Conservation (phyloP, 257 asterid species). For the Salvia hispanica region DNA sequence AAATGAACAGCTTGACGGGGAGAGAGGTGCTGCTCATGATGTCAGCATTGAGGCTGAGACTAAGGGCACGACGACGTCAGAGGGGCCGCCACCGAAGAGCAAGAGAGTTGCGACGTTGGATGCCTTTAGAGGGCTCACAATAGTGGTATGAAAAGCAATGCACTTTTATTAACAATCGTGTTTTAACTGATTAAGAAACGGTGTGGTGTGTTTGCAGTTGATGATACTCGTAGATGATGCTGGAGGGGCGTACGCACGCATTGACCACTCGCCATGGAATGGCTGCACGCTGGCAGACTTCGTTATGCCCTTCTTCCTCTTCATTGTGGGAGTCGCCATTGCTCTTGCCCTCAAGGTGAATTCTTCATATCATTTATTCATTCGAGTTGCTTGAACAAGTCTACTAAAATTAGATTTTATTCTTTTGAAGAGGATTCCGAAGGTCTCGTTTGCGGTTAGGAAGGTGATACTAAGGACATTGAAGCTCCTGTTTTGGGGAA, state of each 20-base stretch:
- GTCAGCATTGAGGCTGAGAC: slow-evolving; percentile 13
- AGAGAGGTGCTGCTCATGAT: slow-evolving; percentile 19
- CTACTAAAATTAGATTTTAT: neutral
- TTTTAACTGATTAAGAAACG: neutral
- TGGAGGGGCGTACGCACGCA: slow-evolving; percentile 64
- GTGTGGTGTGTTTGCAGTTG: slow-evolving; percentile 39
- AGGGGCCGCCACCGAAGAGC: slow-evolving; percentile 26
- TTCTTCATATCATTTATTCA: neutral
- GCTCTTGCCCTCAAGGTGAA: slow-evolving; percentile 85
- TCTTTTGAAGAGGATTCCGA: slow-evolving; percentile 59
- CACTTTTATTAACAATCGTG: neutral
- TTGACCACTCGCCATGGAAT: slow-evolving; percentile 95
- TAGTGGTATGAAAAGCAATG: slow-evolving; percentile 51
- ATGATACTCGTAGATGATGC: slow-evolving; percentile 92
- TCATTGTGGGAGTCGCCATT: slow-evolving; percentile 88
- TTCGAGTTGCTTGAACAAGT: neutral
- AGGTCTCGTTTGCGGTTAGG: slow-evolving; percentile 47
- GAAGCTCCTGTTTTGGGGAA: slow-evolving; percentile 87
- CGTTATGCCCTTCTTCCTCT: slow-evolving; percentile 86
- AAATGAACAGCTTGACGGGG: slow-evolving; percentile 20
- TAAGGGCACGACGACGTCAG: neutral
- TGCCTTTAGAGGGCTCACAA: slow-evolving; percentile 82
- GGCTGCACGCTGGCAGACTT: slow-evolving; percentile 92
- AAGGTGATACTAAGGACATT: slow-evolving; percentile 69
- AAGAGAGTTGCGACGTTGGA: slow-evolving; percentile 77